Conservation (phyloP, 1,139 yeast species). For the Blastobotrys ciferrii region DNA sequence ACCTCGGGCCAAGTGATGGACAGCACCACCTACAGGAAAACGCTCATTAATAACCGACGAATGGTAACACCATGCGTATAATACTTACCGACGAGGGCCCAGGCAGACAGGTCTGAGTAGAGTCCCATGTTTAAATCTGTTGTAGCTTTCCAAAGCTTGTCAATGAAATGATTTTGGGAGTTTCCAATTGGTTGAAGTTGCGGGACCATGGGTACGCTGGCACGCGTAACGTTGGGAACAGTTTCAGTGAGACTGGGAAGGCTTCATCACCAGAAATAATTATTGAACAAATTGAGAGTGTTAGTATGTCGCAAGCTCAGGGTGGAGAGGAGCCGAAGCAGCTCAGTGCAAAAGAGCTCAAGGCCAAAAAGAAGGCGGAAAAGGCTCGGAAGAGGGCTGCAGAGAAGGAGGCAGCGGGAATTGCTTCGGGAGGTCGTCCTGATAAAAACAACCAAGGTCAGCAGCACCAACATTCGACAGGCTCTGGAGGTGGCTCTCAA, state of each 20-base stretch:
- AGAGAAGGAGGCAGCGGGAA: constrained; percentile 39
- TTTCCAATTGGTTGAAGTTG: constrained; percentile 8
- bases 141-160: too few species aligned
- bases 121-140: constrained; percentile 34
- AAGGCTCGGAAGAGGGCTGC: constrained; percentile 87
- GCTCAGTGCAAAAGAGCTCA: constrained; percentile 76
- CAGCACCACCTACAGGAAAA: constrained; percentile 31
- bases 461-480: neutral
- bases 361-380: constrained; percentile 82
- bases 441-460: constrained; percentile 14
- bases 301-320: too few species aligned
- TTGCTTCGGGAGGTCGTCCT: constrained; percentile 14
- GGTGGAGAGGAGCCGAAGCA: constrained; percentile 25
- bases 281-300: constrained; percentile 1
- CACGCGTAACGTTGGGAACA: neutral
- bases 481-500: neutral
- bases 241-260: neutral
- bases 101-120: constrained; percentile 34
- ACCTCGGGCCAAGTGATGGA: constrained; percentile 39
- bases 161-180: neutral
- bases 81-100: constrained; percentile 33
- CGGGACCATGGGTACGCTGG: neutral
- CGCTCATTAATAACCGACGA: constrained; percentile 1
- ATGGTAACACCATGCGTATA: neutral
- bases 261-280: neutral